phyloP scores from a whole-genome alignment of 2,329 filamentous ascomycete genomes.

The Corniculantispora saksenae region DNA sequence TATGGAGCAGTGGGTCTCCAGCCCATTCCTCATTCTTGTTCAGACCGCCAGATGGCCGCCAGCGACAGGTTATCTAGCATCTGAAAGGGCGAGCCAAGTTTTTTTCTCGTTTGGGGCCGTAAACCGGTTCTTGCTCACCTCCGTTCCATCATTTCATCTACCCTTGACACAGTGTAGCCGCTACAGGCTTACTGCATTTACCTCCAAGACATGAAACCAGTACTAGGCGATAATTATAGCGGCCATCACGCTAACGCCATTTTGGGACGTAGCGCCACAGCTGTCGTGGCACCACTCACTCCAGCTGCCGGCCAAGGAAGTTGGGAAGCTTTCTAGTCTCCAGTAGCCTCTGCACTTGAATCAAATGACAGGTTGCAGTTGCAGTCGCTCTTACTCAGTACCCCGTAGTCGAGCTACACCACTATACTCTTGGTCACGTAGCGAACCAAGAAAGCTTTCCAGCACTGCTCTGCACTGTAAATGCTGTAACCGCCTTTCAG shows the following conservation, averaged over 20 bases:
- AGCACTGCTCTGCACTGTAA: not conserved
- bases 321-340: no score
- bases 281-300: slow-evolving; percentile 13
- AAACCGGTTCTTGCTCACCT: not conserved
- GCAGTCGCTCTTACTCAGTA: no score
- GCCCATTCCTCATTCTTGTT: slow-evolving; percentile 4
- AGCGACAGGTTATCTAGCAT: no score
- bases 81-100: not conserved
- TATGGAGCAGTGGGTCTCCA: slow-evolving; percentile 45
- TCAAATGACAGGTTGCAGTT: no score
- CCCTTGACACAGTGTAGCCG: not conserved
- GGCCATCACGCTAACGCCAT: not conserved
- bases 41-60: slow-evolving; percentile 13
- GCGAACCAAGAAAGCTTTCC: no score
- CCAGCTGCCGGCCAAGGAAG: no score
- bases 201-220: not conserved
- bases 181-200: not conserved
- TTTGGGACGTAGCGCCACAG: slow-evolving; percentile 1
- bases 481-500: not conserved
- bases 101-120: no score
- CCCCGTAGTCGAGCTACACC: no score
- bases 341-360: no score
- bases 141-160: not conserved
- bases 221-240: not conserved
- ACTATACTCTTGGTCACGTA: no score